Conservation (phyloP, 2,329 filamentous ascomycete genomes). For the Alternaria sp. region DNA sequence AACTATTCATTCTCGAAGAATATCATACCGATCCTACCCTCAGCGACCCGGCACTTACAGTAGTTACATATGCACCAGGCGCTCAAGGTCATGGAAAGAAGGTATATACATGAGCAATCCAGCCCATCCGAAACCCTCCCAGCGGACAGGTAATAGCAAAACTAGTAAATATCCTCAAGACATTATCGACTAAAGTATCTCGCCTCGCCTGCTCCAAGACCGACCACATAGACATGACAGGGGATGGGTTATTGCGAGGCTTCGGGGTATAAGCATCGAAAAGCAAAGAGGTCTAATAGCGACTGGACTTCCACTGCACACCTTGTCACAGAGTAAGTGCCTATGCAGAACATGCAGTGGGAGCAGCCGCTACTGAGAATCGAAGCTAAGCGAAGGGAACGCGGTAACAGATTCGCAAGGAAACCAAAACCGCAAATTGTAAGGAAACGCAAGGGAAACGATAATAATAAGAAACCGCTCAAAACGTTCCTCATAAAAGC, state of each 20-base stretch:
- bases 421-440: conserved; percentile 1
- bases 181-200: conserved; percentile 32
- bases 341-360: neutral
- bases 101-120: conserved; percentile 4
- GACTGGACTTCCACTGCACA: neutral
- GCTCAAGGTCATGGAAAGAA: conserved; percentile 6
- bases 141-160: conserved; percentile 26
- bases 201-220: conserved; percentile 3
- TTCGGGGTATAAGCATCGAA: conserved; percentile 31
- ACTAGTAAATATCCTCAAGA: conserved; percentile 36
- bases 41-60: conserved; percentile 1
- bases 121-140: conserved; percentile 28
- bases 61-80: neutral
- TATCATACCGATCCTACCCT: neutral
- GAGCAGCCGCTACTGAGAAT: conserved; percentile 3
- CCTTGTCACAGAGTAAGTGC: neutral
- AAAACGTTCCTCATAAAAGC: conserved; percentile 38
- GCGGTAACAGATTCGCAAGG: conserved; percentile 16
- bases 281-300: conserved; percentile 20
- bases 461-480: conserved; percentile 25
- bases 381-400: conserved; percentile 21
- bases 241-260: conserved; percentile 5
- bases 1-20: neutral
- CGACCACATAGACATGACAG: neutral
- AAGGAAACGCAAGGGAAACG: conserved; percentile 18